A percentile compares a stretch with the other conserved stretches of the same genome.
phyloP scores from a whole-genome alignment of 2,329 filamentous ascomycete species.

The Colletotrichum sp. region DNA sequence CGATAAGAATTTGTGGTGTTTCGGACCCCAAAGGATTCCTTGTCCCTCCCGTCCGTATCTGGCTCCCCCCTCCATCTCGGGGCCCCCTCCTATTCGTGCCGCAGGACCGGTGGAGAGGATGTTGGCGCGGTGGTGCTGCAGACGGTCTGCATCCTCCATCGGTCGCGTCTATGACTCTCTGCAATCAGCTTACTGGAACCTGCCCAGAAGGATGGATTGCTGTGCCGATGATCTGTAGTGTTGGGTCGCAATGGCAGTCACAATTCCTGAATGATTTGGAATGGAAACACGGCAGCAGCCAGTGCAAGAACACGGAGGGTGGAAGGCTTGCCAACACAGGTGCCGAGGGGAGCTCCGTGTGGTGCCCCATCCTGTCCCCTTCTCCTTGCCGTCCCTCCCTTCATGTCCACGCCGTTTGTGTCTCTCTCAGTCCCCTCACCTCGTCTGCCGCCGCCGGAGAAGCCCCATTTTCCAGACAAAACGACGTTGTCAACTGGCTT shows the following conservation, averaged over 20 bases:
- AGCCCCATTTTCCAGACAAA: slow-evolving; percentile 3
- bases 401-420: neutral
- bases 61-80: neutral
- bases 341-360: slow-evolving; percentile 10
- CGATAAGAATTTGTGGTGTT: neutral
- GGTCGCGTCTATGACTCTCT: neutral
- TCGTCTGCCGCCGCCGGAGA: slow-evolving; percentile 6
- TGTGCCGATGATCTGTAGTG: neutral
- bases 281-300: neutral
- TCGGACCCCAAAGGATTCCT: slow-evolving; percentile 1
- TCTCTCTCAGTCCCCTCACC: neutral
- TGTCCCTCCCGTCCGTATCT: neutral
- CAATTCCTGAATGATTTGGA: neutral
- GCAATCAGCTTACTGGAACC: slow-evolving; percentile 7
- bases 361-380: neutral
- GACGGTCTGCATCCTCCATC: neutral
- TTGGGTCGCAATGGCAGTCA: neutral
- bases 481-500: slow-evolving; percentile 8
- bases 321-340: neutral
- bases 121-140: neutral
- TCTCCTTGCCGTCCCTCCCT: neutral
- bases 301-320: neutral
- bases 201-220: neutral
- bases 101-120: neutral
- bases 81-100: slow-evolving; percentile 1